Evolutionary conservation across 129 eudicot genomes (phyloP).

Genomic region (Cynara cardunculus): DNA sequence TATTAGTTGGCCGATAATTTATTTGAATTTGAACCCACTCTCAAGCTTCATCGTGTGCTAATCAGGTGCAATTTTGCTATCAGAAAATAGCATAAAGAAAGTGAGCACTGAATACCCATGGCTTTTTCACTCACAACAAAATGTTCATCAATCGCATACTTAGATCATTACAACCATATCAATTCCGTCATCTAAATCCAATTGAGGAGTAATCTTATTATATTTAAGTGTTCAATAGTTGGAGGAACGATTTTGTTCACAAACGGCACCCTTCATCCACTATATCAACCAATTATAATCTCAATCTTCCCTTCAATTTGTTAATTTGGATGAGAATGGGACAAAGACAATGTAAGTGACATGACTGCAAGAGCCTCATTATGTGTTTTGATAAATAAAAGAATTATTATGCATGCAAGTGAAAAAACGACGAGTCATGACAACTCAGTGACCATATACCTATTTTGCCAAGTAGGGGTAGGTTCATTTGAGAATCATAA

Average conservation of each 20-base stretch:
- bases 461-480: not conserved
- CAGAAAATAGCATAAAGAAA: not conserved
- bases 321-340: not conserved
- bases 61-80: not conserved
- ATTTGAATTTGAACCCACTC: not conserved
- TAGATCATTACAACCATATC: no score
- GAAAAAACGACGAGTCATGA: not conserved
- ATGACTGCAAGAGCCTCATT: not conserved
- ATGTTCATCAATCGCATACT: not conserved
- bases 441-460: not conserved
- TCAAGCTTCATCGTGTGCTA: no score
- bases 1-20: not conserved
- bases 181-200: no score
- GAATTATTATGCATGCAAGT: not conserved
- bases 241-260: no score
- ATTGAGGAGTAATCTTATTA: no score
- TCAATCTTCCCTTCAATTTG: not conserved
- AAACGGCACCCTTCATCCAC: no score
- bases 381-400: not conserved
- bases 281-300: no score
- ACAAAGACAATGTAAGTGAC: not conserved
- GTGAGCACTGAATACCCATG: not conserved
- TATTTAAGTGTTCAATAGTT: no score
- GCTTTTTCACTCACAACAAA: not conserved
- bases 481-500: not conserved